Evolutionary conservation across 1,139 yeast genomes (phyloP), one percentile per base, ranked within the genome.

Genomic region (Yamadazyma taylorii): DNA sequence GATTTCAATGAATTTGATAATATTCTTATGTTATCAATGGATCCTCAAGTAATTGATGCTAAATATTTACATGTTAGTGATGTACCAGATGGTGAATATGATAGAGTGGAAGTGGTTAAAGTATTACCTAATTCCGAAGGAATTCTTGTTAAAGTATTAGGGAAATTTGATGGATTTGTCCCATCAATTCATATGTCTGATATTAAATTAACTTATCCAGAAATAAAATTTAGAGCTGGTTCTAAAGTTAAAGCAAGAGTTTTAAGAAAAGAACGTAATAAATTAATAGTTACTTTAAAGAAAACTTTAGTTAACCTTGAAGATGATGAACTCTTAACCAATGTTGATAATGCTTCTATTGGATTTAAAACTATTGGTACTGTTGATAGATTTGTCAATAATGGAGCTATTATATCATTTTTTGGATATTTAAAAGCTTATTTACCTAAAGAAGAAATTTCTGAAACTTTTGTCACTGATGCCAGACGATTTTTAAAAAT

Each of bases 141-240:
- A 16, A 73, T 92, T 24, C 60, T 77, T 31, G 73, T 92, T 27
- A 80, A 78, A 50, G 54, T 88, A 11, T 78, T 80, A 41, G 81
- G 79, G 34, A 75, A 73, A 3, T 84, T 87, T 48, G 81, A 76
- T 38, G 98, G 89, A 3, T 66, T 75, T 47, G 97, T 87, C 23
- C 85, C 89, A 15, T 70, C 80, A 22, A 57, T 69, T 27, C 96
- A 90, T 52, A 78, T 92, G 61, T 83, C 95, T 48, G 99, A 92
- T 59, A 75, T 85, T 42, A 84, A 81, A 55, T 70, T 92, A 46
- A 79, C 81, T 6, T 84, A 89, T 55, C 98, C 98, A 5, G 97
- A 92, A 61, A 79, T 92, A 66, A 87, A 89, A 56, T 92, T 81
- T 71, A 87, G 86, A 60, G 78, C 79, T 35, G 97, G 96, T 8